These are phyloP conservation scores for Quercus berberidifolia DNA, from an alignment of 306 rosid species.

Conservation along the genomic window DNA sequence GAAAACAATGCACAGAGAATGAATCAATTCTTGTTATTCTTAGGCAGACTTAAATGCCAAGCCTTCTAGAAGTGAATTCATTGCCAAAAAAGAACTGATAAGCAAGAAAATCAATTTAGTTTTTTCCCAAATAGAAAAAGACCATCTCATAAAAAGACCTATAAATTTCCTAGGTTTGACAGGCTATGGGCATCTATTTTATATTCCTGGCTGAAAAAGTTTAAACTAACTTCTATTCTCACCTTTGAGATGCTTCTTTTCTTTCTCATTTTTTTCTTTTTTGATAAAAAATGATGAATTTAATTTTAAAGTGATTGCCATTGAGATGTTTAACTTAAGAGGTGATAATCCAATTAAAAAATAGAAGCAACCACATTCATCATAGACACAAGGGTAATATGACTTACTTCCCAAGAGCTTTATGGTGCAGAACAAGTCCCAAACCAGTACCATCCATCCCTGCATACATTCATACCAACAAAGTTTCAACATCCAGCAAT, in stretches of 20 bases:
- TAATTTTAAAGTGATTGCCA: too few species aligned
- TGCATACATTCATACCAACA: slow-evolving; percentile 33
- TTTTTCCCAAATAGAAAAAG: not conserved
- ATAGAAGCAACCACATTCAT: not conserved
- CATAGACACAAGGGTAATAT: not conserved
- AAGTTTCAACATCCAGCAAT: slow-evolving; percentile 6
- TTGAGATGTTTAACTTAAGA: not conserved
- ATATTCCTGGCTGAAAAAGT: not conserved
- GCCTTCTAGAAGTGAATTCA: too few species aligned
- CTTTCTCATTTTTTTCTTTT: too few species aligned
- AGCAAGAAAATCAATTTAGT: not conserved
- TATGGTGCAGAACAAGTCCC: slow-evolving; percentile 84
- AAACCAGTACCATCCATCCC: slow-evolving; percentile 93
- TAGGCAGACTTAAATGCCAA: not conserved
- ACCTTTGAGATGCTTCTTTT: not conserved
- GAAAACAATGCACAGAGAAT: not conserved
- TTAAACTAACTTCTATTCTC: not conserved
- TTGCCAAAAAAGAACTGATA: not conserved
- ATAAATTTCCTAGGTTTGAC: not conserved
- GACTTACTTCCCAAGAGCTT: slow-evolving; percentile 94
- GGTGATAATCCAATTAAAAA: not conserved
- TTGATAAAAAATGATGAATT: too few species aligned
- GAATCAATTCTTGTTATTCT: not conserved
- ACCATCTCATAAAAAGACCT: not conserved
- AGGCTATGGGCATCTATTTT: not conserved